A percentile compares a stretch with the other conserved stretches of the same genome.
These are phyloP conservation scores for Sungouiozyma ichnusensis DNA, from an alignment of 805 yeast species.

Conservation along the genomic window DNA sequence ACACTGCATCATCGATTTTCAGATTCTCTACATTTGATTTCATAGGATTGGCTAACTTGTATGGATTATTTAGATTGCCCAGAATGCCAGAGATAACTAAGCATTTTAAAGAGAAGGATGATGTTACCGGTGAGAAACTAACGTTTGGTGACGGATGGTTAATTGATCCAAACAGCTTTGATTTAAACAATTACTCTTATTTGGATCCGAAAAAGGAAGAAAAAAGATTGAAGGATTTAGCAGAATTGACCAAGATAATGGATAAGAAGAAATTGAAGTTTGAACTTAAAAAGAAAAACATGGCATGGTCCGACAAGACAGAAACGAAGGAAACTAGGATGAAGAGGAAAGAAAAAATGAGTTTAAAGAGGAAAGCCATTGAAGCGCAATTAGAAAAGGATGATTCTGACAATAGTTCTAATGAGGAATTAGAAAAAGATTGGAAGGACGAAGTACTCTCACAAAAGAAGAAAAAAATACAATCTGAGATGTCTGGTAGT, in stretches of 20 bases:
- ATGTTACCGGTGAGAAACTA: constrained; percentile 23
- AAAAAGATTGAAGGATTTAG: constrained; percentile 47
- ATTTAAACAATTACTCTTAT: constrained; percentile 60
- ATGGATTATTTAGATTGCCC: constrained; percentile 77
- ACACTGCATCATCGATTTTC: constrained; percentile 80
- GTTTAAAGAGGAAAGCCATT: constrained; percentile 48
- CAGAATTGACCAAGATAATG: constrained; percentile 31
- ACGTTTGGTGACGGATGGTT: constrained; percentile 58
- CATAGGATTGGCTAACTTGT: constrained; percentile 58
- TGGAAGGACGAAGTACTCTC: constrained; percentile 79
- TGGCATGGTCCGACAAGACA: constrained; percentile 71
- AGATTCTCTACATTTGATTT: constrained; percentile 63
- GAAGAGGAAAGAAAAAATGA: constrained; percentile 55
- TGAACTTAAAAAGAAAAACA: constrained; percentile 41
- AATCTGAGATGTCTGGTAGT: constrained; percentile 38
- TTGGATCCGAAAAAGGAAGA: constrained; percentile 54
- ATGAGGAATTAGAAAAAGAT: constrained; percentile 48
- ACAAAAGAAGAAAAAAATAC: constrained; percentile 46
- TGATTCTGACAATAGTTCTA: constrained; percentile 29
- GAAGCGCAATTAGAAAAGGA: constrained; percentile 37
- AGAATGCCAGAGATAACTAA: constrained; percentile 82
- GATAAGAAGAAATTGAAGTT: constrained; percentile 33
- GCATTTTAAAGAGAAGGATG: constrained; percentile 35
- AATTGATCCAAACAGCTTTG: constrained; percentile 39
- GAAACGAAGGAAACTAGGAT: constrained; percentile 51